These are phyloP conservation scores for Jackrogersella minutella DNA, from an alignment of 495 filamentous ascomycete genomes.

Conservation along the genomic window DNA sequence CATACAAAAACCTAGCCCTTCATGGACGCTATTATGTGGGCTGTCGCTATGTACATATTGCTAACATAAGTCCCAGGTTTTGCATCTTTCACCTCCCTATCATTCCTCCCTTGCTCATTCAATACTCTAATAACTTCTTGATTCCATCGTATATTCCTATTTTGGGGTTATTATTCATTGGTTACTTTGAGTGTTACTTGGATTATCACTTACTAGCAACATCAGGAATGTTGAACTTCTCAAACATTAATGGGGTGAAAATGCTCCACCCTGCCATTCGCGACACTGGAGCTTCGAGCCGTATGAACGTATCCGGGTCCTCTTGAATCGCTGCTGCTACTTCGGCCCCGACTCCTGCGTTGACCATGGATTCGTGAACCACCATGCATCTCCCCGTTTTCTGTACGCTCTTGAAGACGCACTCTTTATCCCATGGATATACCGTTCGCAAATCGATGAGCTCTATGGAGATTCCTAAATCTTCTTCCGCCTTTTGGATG, in stretches of 20 bases:
- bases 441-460: conserved; percentile 91
- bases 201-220: conserved; percentile 76
- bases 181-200: not conserved
- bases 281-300: conserved; percentile 89
- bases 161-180: conserved; percentile 37
- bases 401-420: conserved; percentile 80
- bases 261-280: conserved; percentile 92
- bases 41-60: too few relatives aligned
- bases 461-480: conserved; percentile 81
- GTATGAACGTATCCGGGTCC: conserved; percentile 77
- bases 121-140: conserved; percentile 57
- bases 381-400: conserved; percentile 93
- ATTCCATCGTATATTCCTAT: conserved; percentile 64
- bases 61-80: not conserved
- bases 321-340: conserved; percentile 93
- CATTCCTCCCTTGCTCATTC: not conserved
- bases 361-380: conserved; percentile 96
- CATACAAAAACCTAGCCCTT: not conserved
- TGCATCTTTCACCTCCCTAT: not conserved
- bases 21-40: not conserved
- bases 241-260: conserved; percentile 82
- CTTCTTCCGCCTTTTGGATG: conserved; percentile 80
- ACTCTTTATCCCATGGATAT: conserved; percentile 93
- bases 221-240: conserved; percentile 90
- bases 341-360: conserved; percentile 92